Conservation (phyloP, 1,284 basidiomycete genomes). For the Phlebopus sp. region DNA sequence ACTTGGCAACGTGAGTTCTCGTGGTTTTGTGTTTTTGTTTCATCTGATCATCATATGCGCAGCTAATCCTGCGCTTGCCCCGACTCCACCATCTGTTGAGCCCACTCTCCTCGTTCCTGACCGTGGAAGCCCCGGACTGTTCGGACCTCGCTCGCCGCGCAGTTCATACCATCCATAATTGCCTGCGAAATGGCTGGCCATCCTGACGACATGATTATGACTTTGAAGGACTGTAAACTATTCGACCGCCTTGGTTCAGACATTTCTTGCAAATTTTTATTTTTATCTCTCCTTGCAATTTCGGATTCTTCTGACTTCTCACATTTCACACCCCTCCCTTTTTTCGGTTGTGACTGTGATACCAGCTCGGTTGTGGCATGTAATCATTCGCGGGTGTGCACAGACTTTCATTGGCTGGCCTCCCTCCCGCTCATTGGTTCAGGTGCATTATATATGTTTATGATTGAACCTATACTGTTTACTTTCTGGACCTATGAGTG, state of each 20-base stretch:
- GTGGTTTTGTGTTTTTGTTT: slow-evolving; percentile 11
- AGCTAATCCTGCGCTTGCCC: slow-evolving; percentile 48
- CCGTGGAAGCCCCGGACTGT: slow-evolving; percentile 55
- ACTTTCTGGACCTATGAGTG: neutral
- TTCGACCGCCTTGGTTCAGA: neutral
- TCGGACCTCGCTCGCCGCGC: slow-evolving; percentile 59
- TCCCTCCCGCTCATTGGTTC: too few species aligned
- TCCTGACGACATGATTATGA: neutral
- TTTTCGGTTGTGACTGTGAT: too few species aligned
- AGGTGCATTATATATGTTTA: slow-evolving; percentile 1
- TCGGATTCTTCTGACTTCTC: too few species aligned
- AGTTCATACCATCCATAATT: slow-evolving; percentile 30
- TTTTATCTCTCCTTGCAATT: neutral
- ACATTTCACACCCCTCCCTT: too few species aligned
- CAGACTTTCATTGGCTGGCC: too few species aligned
- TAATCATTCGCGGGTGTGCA: neutral
- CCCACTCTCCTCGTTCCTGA: slow-evolving; percentile 56
- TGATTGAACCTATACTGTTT: slow-evolving; percentile 23
- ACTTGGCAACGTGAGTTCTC: slow-evolving; percentile 66
- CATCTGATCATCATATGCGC: slow-evolving; percentile 6
- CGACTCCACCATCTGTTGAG: slow-evolving; percentile 50
- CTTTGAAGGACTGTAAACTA: neutral
- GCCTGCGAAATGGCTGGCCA: neutral
- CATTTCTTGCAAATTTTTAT: slow-evolving; percentile 3
- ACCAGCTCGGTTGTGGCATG: neutral